Percentiles rank a stretch among this genome's conserved stretches.
These are phyloP conservation scores for Leishmania mexicana DNA, from an alignment of 208 protist genomes.

Conservation along the genomic window DNA sequence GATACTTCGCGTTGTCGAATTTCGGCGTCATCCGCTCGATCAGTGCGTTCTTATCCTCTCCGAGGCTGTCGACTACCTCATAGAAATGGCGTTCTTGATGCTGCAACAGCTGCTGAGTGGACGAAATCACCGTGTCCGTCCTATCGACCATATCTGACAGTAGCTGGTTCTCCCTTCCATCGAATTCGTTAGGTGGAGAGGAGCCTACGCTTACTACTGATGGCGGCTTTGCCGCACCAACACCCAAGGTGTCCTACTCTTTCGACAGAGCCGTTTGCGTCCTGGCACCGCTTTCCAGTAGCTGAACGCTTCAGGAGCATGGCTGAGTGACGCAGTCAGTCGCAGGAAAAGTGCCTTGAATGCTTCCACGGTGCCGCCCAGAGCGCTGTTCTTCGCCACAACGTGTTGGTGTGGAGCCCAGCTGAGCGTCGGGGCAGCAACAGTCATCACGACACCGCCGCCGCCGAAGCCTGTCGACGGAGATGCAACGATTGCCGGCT, in stretches of 20 bases:
- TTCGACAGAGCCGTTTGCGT: neutral
- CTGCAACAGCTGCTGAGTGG: conserved; percentile 6
- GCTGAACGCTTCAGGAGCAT: conserved; percentile 21
- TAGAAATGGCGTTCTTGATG: conserved; percentile 11
- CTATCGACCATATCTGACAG: conserved; percentile 10
- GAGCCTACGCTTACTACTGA: neutral
- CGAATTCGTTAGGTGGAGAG: neutral
- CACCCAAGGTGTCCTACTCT: neutral
- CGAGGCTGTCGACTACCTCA: neutral
- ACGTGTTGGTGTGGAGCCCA: neutral
- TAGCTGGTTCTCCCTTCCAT: neutral
- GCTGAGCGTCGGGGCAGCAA: neutral
- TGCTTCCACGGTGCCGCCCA: conserved; percentile 28
- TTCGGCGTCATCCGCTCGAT: conserved; percentile 9
- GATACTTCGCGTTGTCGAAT: neutral
- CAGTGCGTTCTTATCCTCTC: conserved; percentile 7
- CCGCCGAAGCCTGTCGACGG: neutral
- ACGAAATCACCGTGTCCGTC: conserved; percentile 20
- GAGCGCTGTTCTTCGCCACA: conserved; percentile 23
- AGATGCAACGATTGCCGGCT: neutral
- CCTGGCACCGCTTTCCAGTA: neutral
- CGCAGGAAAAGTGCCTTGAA: conserved; percentile 33
- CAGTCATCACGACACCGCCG: neutral
- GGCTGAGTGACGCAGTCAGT: conserved; percentile 31
- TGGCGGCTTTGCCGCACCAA: neutral